These are phyloP conservation scores for Golubevia sp. DNA, from an alignment of 1,284 basidiomycete genomes.

Conservation along the genomic window DNA sequence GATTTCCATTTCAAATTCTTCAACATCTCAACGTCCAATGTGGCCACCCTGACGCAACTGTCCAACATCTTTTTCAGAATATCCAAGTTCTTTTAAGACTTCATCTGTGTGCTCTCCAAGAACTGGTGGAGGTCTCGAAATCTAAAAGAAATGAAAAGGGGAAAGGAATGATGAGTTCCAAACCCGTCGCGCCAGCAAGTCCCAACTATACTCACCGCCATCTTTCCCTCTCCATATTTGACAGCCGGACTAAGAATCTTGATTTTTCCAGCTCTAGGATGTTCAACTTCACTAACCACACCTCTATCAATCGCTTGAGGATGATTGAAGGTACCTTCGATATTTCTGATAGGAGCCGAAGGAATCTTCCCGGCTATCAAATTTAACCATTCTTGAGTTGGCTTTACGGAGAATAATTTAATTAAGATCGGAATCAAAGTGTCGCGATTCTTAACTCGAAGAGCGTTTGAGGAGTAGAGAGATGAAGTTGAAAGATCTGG, in stretches of 20 bases:
- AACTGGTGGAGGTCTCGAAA: constrained; percentile 46
- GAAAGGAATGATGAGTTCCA: neutral
- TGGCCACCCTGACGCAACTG: constrained; percentile 63
- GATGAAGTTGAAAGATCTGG: constrained; percentile 18
- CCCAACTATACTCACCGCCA: constrained; percentile 60
- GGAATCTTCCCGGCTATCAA: constrained; percentile 38
- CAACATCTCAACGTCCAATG: constrained; percentile 30
- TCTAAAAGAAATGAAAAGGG: constrained; percentile 6
- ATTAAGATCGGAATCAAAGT: constrained; percentile 77
- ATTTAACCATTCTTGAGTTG: constrained; percentile 40
- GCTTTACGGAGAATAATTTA: constrained; percentile 58
- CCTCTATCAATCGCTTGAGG: constrained; percentile 77
- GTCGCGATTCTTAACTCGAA: constrained; percentile 76
- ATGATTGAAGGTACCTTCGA: constrained; percentile 85
- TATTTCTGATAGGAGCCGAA: constrained; percentile 75
- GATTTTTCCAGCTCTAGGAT: constrained; percentile 76
- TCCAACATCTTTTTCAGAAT: constrained; percentile 67
- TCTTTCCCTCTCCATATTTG: constrained; percentile 78
- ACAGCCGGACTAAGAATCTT: constrained; percentile 86
- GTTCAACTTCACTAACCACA: constrained; percentile 70
- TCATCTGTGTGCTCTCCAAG: constrained; percentile 63
- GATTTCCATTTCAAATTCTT: no score
- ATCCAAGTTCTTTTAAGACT: constrained; percentile 71
- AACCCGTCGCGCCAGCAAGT: no score
- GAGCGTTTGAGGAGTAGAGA: constrained; percentile 66